Conservation (phyloP, 176 grass and related monocot species). For the Cymbopogon citratus region DNA sequence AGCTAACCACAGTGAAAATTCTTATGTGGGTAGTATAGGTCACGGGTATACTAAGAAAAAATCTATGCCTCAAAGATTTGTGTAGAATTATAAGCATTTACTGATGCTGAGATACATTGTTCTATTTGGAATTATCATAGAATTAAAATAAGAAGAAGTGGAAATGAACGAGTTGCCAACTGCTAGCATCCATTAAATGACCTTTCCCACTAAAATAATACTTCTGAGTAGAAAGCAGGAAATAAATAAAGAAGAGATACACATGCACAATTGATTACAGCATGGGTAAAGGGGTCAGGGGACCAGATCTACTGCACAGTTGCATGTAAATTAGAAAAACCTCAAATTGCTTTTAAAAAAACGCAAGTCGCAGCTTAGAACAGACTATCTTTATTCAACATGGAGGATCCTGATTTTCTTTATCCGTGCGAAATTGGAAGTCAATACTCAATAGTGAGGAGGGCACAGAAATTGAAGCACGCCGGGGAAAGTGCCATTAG, state of each 20-base stretch:
- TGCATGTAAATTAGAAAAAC: constrained; percentile 27
- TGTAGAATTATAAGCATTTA: background rate
- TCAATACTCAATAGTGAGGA: constrained; percentile 11
- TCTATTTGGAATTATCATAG: background rate
- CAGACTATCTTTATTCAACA: constrained; percentile 23
- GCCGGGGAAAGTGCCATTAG: constrained; percentile 6
- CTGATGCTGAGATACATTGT: background rate
- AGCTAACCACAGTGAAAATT: background rate
- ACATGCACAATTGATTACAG: constrained; percentile 9
- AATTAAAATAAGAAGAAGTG: background rate
- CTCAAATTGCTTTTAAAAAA: constrained; percentile 21
- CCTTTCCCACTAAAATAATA: background rate
- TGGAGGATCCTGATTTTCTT: constrained; percentile 23
- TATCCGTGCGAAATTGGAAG: constrained; percentile 20
- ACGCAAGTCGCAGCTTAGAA: background rate
- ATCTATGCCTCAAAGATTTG: background rate
- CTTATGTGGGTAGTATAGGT: background rate
- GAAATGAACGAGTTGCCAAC: constrained; percentile 6
- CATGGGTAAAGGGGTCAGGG: constrained; percentile 15
- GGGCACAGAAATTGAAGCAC: constrained; percentile 28
- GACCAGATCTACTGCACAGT: constrained; percentile 51
- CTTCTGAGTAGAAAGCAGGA: background rate
- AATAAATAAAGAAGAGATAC: background rate
- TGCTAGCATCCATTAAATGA: background rate
- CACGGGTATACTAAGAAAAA: background rate